These are phyloP conservation scores for Goffeauzyma gilvescens DNA, from an alignment of 768 basidiomycete species.

Conservation along the genomic window DNA sequence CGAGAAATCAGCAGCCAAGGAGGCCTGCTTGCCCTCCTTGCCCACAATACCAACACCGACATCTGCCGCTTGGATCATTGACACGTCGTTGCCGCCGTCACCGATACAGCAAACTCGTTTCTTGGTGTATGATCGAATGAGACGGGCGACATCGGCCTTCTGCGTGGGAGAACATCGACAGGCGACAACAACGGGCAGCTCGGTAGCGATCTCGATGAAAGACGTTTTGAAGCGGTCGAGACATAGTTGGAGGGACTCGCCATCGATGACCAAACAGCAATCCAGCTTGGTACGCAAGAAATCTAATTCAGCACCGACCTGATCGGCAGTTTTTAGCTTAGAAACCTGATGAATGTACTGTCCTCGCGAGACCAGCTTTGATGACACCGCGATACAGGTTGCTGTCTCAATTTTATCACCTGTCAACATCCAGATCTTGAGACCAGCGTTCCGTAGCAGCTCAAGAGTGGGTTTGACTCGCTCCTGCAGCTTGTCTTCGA, in stretches of 20 bases:
- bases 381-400: slow-evolving; percentile 91
- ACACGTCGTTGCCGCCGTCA: slow-evolving; percentile 97
- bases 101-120: slow-evolving; percentile 98
- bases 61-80: slow-evolving; percentile 98
- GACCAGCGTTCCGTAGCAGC: slow-evolving; percentile 76
- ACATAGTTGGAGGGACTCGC: slow-evolving; percentile 86
- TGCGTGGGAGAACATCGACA: slow-evolving; percentile 97
- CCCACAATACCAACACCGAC: slow-evolving; percentile 97
- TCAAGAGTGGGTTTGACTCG: slow-evolving; percentile 89
- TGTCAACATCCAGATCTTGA: slow-evolving; percentile 99
- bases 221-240: slow-evolving; percentile 76
- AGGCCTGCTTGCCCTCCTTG: slow-evolving; percentile 96
- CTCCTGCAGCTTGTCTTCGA: slow-evolving; percentile 95
- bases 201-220: slow-evolving; percentile 89
- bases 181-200: slow-evolving; percentile 85
- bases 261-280: slow-evolving; percentile 95
- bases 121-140: slow-evolving; percentile 74
- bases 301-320: slow-evolving; percentile 71
- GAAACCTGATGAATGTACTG: slow-evolving; percentile 96
- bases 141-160: slow-evolving; percentile 88
- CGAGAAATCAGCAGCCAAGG: slow-evolving; percentile 95
- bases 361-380: slow-evolving; percentile 81
- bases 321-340: slow-evolving; percentile 65
- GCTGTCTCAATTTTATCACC: slow-evolving; percentile 99
- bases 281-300: slow-evolving; percentile 86